Evolutionary conservation across 495 filamentous ascomycete species (phyloP).

Genomic region (Pyrenopolyporus hunteri): DNA sequence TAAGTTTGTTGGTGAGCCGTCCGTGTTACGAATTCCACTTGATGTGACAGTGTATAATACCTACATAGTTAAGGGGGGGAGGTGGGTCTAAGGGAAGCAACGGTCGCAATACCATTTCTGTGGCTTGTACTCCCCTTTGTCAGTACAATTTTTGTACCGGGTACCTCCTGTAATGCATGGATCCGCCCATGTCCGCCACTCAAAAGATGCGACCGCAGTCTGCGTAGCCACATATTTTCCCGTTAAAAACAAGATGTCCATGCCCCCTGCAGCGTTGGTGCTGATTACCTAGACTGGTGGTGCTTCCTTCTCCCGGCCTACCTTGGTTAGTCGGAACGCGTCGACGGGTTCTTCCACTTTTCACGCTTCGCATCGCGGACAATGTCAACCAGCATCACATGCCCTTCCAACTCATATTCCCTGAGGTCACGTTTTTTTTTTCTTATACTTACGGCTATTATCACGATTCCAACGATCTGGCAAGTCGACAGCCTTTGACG

Average conservation of each 20-base stretch:
- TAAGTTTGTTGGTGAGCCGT: too few species aligned
- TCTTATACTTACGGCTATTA: conserved; percentile 22
- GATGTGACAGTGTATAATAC: too few species aligned
- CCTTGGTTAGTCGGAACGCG: conserved; percentile 37
- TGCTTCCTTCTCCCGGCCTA: conserved; percentile 15
- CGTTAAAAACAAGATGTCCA: too few species aligned
- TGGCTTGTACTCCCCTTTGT: conserved; percentile 6
- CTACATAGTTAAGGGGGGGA: conserved; percentile 3
- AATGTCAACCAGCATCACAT: conserved; percentile 31
- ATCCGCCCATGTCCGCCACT: conserved; percentile 27
- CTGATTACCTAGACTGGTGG: too few species aligned
- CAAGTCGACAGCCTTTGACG: background rate
- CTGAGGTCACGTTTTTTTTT: conserved; percentile 22
- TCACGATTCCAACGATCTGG: conserved; percentile 9
- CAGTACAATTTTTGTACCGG: too few species aligned
- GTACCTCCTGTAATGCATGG: conserved; percentile 2
- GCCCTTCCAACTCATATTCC: conserved; percentile 17
- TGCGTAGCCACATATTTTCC: conserved; percentile 34
- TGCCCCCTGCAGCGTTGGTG: conserved; percentile 27
- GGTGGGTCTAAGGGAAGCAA: conserved; percentile 13
- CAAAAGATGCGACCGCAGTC: conserved; percentile 20
- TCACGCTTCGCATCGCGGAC: conserved; percentile 38
- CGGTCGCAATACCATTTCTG: conserved; percentile 11
- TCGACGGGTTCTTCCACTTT: conserved; percentile 40
- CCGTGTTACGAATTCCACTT: too few species aligned